Evolutionary conservation across 441 rosid genomes (phyloP).

Genomic region (Gossypium schwendimanii): DNA sequence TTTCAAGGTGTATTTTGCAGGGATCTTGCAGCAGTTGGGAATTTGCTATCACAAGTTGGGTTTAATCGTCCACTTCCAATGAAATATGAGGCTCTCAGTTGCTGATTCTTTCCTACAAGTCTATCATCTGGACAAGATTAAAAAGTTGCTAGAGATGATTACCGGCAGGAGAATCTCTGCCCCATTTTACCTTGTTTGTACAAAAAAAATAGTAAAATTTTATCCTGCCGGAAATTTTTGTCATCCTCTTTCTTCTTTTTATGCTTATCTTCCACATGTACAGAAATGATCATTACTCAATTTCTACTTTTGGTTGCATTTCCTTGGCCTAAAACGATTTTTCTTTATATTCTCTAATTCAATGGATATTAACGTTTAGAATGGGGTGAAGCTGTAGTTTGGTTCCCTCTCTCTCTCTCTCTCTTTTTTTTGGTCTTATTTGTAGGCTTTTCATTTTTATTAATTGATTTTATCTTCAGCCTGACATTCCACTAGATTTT

Average conservation of each 20-base stretch:
- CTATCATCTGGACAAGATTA: neutral
- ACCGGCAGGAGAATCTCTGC: conserved; percentile 41
- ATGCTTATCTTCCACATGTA: conserved; percentile 29
- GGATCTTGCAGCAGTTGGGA: conserved; percentile 64
- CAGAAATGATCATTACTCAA: conserved; percentile 23
- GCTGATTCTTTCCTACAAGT: conserved; percentile 33
- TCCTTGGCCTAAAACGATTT: neutral
- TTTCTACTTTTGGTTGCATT: conserved; percentile 9
- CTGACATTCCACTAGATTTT: neutral
- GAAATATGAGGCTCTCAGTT: conserved; percentile 78
- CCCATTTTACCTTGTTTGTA: conserved; percentile 32
- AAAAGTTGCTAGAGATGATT: conserved; percentile 16
- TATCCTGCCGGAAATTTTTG: conserved; percentile 60
- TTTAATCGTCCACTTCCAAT: conserved; percentile 70
- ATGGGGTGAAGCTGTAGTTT: too few relatives aligned
- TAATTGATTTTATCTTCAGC: neutral
- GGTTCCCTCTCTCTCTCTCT: neutral
- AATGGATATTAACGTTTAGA: too few relatives aligned
- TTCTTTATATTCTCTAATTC: too few relatives aligned
- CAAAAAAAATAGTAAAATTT: conserved; percentile 19
- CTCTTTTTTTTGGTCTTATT: neutral
- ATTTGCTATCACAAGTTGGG: conserved; percentile 65
- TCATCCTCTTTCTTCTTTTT: conserved; percentile 17
- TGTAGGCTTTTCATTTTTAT: neutral
- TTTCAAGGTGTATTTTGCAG: conserved; percentile 88